Evolutionary conservation across 2,329 filamentous ascomycete genomes (phyloP).

Genomic region (Penicillium brasilianum): DNA sequence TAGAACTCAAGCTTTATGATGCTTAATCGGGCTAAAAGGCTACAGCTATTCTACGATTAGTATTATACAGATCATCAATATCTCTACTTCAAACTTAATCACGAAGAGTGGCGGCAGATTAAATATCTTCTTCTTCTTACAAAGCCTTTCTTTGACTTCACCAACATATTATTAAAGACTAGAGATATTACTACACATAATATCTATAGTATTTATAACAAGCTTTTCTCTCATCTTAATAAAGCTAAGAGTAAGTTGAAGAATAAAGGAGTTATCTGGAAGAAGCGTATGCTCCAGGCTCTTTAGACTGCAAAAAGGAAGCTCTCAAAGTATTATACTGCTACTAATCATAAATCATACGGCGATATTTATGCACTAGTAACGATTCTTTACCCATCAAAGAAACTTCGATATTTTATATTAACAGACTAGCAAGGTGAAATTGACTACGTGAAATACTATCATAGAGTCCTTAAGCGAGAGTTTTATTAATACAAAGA

Average conservation of each 20-base stretch:
- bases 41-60: background rate
- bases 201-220: conserved; percentile 1
- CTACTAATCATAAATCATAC: background rate
- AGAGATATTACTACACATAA: background rate
- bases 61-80: background rate
- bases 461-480: background rate
- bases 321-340: background rate
- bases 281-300: background rate
- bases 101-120: background rate
- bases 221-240: background rate
- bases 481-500: conserved; percentile 5
- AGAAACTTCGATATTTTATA: conserved; percentile 5
- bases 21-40: background rate
- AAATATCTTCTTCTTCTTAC: background rate
- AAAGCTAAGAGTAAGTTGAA: background rate
- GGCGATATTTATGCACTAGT: background rate
- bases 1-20: background rate
- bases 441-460: conserved; percentile 6
- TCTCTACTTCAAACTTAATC: background rate
- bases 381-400: conserved; percentile 2
- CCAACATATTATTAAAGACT: background rate
- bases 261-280: background rate
- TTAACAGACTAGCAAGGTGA: background rate
- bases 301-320: background rate
- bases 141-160: background rate